Evolutionary conservation across 2,329 filamentous ascomycete genomes (phyloP).

Genomic region (Penicillium psychrosexuale): DNA sequence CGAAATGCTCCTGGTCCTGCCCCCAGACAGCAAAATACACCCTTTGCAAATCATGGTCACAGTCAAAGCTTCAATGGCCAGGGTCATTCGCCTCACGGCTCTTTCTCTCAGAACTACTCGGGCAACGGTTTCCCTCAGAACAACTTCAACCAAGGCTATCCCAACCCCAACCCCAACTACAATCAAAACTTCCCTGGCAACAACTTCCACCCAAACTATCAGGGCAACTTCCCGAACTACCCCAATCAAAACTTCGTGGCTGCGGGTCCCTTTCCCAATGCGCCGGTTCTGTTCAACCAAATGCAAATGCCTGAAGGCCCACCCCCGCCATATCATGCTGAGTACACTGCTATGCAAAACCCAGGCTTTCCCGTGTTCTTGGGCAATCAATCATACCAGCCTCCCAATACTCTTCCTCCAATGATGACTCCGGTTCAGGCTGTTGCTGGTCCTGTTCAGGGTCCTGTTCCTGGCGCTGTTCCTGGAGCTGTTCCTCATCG

Average conservation of each 20-base stretch:
- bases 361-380: neutral
- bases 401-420: neutral
- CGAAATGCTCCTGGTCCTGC: neutral
- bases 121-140: neutral
- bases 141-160: conserved; percentile 3
- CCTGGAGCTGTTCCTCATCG: neutral
- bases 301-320: conserved; percentile 1
- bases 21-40: neutral
- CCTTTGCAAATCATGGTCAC: neutral
- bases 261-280: neutral
- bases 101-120: neutral
- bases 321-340: neutral
- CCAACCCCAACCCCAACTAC: conserved; percentile 1
- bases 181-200: neutral
- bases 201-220: neutral
- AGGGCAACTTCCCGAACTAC: neutral
- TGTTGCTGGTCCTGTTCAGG: neutral
- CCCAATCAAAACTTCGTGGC: neutral
- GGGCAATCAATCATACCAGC: neutral
- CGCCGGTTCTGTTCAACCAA: neutral
- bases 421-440: neutral
- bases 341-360: neutral
- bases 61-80: neutral
- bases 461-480: neutral
- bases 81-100: neutral